Base-by-base conservation (phyloP, 2,329 filamentous ascomycete species). In the Fusarium graminum region DNA sequence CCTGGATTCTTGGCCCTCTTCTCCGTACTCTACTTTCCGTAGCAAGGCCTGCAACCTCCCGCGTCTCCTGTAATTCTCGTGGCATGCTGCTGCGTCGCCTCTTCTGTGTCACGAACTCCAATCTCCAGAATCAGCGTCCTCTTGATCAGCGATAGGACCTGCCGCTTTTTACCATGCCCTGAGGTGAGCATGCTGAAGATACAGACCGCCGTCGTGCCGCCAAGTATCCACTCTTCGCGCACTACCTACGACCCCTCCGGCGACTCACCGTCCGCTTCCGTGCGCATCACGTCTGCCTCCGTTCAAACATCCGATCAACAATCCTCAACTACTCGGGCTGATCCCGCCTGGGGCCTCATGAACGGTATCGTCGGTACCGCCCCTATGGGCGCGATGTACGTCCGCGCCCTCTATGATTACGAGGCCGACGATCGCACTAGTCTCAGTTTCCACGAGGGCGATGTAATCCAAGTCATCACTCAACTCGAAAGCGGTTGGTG, bases 401-500 rank as follows among this genome's bases (percentile, higher is more conserved):
- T 99, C 74, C 91, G 93, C 75, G 95, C 95, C 44, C 86, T 98
- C 67, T 99, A 98, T 84, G 93, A 97, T 82, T 99, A 98, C 82
- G 93, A 97, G 76, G 93, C 95, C 74, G 94, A 99, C 81, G 95
- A 99, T 80, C 90, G 93, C 73, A 98, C 94, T 45, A 97, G 94
- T 81, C 82, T 99, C 76, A 98, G 94, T 80, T 99, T 99, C 80
- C 92, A 93, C 73, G 92, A 97, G 78, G 95, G 95, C 74, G 95
- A 99, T 80, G 89, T 98, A 70, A 99, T 99, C 74, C 94, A 98
- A 81, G 95, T 99, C 72, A 94, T 99, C 73, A 99, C 95, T 52
- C 94, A 97, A 80, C 85, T 98, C 57, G 95, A 99, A 79, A 98
- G 94, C 74, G 95, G 95, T 56, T 99, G 95, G 95, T 99, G 95